Base-by-base conservation (phyloP, 1,284 basidiomycete genomes). In the Meira miltonrushii region DNA sequence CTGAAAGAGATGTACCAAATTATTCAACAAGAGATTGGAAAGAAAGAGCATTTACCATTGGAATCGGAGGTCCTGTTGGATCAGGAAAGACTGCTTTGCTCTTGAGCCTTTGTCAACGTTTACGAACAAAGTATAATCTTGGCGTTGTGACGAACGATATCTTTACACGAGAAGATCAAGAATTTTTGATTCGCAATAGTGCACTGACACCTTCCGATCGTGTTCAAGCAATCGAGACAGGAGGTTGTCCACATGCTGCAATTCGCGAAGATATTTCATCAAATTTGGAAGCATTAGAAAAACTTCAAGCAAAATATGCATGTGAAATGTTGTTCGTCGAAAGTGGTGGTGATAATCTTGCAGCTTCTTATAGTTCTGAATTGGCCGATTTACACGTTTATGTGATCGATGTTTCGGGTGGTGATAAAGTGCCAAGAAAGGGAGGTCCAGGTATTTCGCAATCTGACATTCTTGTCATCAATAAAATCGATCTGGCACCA, bases 391-490 rank as follows among this genome's bases (percentile, higher is more conserved):
- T 93, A 78, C 96, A 97, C 78, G 55, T 75, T 15, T 77, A 77
- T 52, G 68, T 82, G 68, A 84, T 84, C 60, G 84, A 84, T 64
- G 83, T 84, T 9, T 81, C 82, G 82, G 94, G 94, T 25, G 94
- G 94, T 0, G 95, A 98, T 81, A 98, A 98, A 81, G 94, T 98
- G 64, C 94, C 94, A 10, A 84, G 94, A 37, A 98, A 98, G 81
- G 94, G 95, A 6, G 94, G 94, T 1, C 94, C 94, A 1, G 94
- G 64, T 13, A 77, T 78, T 39, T 75, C 74, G 37, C 89, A 94
- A 77, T 93, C 91, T 1, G 94, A 98, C 81, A 82, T 98, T 38
- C 82, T 98, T 53, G 86, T 98, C 25, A 86, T 98, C 72, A 98
- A 98, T 83, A 76, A 78, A 67, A 78, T 72, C 52, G 75, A 78